A percentile compares a stretch with the other conserved stretches of the same genome.
phyloP scores from a whole-genome alignment of 768 basidiomycete species.

The Serendipita sp. region DNA sequence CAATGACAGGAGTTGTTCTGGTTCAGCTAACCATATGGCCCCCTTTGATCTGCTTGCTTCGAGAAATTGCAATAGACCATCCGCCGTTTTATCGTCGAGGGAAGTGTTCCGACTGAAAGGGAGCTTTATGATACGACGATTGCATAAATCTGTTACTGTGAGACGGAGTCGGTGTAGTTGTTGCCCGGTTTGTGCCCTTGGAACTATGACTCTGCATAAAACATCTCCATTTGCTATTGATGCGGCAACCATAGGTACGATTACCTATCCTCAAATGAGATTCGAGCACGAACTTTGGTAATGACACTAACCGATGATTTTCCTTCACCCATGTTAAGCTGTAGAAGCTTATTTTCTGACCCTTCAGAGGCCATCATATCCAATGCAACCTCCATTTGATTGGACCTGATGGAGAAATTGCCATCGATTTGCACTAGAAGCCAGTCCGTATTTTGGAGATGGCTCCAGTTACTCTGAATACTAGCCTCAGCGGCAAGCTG shows the following conservation, averaged over 20 bases:
- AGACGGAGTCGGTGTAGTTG: constrained; percentile 33
- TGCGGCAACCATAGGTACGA: constrained; percentile 29
- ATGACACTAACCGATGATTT: constrained; percentile 28
- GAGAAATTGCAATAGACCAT: constrained; percentile 17
- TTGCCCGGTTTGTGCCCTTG: constrained; percentile 30
- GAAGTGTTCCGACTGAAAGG: constrained; percentile 32
- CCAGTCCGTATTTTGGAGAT: background rate
- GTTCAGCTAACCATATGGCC: constrained; percentile 35
- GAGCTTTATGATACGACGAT: constrained; percentile 32
- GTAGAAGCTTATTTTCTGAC: constrained; percentile 24
- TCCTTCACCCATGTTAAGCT: constrained; percentile 46
- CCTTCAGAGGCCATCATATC: constrained; percentile 32
- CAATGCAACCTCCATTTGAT: constrained; percentile 27
- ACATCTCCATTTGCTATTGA: constrained; percentile 27
- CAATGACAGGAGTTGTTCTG: constrained; percentile 38
- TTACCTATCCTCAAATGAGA: constrained; percentile 15
- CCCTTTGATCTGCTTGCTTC: constrained; percentile 19
- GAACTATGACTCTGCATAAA: constrained; percentile 32
- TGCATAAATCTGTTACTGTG: constrained; percentile 27
- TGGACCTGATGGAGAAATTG: constrained; percentile 26
- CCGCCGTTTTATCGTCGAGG: constrained; percentile 11
- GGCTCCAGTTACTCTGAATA: background rate
- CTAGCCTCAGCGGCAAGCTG: background rate
- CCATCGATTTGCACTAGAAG: constrained; percentile 25
- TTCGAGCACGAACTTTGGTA: background rate